phyloP scores from a whole-genome alignment of 306 rosid species.

The Castanopsis chinensis region DNA sequence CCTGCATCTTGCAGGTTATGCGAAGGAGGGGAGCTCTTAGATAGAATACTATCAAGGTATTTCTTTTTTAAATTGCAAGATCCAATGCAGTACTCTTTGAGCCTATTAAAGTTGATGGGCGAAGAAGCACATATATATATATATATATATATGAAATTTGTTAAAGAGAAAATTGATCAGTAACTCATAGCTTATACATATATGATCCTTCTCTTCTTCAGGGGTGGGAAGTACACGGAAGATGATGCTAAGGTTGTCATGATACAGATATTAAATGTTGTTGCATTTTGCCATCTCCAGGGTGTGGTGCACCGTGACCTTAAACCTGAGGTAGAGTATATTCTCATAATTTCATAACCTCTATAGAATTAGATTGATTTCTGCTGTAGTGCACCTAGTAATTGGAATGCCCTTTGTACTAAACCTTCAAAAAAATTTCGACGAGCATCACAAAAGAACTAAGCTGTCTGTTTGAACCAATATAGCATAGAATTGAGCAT shows the following conservation, averaged over 20 bases:
- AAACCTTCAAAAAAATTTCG: neutral
- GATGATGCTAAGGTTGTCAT: constrained; percentile 84
- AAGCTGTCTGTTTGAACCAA: neutral
- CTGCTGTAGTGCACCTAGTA: constrained; percentile 1
- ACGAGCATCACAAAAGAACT: neutral
- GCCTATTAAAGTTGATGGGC: constrained; percentile 7
- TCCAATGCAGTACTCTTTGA: constrained; percentile 9
- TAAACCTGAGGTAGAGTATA: constrained; percentile 76
- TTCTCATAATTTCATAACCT: neutral
- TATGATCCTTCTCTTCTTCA: constrained; percentile 35
- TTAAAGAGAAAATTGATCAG: constrained; percentile 4
- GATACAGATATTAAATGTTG: constrained; percentile 75
- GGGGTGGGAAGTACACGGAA: constrained; percentile 92
- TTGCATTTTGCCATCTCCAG: constrained; percentile 89
- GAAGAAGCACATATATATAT: neutral
- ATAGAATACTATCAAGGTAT: constrained; percentile 85
- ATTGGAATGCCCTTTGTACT: constrained; percentile 2
- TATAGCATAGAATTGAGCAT: neutral
- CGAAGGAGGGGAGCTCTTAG: constrained; percentile 96
- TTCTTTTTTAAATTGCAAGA: constrained; percentile 7
- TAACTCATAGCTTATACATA: constrained; percentile 9
- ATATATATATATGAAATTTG: neutral
- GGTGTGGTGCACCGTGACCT: constrained; percentile 99
- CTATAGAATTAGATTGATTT: constrained; percentile 6
- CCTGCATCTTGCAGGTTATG: constrained; percentile 58